Percentiles rank a stretch among this genome's conserved stretches.
These are phyloP conservation scores for Calonectria ilicicola DNA, from an alignment of 2,329 filamentous ascomycete species.

Conservation along the genomic window DNA sequence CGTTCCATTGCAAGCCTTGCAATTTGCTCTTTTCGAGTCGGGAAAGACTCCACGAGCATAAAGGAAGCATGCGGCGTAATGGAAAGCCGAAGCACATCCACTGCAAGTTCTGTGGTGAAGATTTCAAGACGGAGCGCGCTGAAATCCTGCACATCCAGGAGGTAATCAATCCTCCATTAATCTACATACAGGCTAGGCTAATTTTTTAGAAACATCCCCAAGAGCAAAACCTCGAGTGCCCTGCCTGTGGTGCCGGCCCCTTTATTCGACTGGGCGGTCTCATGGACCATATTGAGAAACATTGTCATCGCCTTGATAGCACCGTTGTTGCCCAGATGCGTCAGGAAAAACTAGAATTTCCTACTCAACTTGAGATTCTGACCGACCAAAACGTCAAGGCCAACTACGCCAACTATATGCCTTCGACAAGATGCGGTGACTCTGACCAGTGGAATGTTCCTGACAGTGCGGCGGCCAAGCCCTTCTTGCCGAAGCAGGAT, in stretches of 20 bases:
- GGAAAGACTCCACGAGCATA: constrained; percentile 45
- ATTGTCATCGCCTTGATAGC: constrained; percentile 53
- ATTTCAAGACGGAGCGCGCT: constrained; percentile 49
- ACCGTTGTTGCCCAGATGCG: constrained; percentile 49
- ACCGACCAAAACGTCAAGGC: constrained; percentile 44
- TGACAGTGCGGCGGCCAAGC: not conserved
- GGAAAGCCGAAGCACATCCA: constrained; percentile 46
- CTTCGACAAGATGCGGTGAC: not conserved
- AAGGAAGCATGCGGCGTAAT: constrained; percentile 40
- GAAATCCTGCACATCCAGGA: constrained; percentile 50
- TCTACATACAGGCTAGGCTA: too few relatives aligned
- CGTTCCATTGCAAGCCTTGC: constrained; percentile 47
- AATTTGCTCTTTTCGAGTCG: constrained; percentile 39
- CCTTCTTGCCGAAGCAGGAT: constrained; percentile 22
- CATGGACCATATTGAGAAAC: constrained; percentile 59
- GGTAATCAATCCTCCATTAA: constrained; percentile 36
- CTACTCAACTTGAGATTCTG: constrained; percentile 42
- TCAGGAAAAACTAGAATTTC: constrained; percentile 52
- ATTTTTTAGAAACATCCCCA: constrained; percentile 51
- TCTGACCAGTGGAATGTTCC: not conserved
- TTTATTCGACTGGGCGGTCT: constrained; percentile 54
- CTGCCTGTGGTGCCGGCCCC: constrained; percentile 54
- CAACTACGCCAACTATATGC: constrained; percentile 45
- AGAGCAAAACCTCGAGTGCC: constrained; percentile 58
- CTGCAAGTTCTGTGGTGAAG: constrained; percentile 53